A percentile compares a stretch with the other conserved stretches of the same genome.
phyloP scores from a whole-genome alignment of 2,329 filamentous ascomycete species.

The Tolypocladium sp. region DNA sequence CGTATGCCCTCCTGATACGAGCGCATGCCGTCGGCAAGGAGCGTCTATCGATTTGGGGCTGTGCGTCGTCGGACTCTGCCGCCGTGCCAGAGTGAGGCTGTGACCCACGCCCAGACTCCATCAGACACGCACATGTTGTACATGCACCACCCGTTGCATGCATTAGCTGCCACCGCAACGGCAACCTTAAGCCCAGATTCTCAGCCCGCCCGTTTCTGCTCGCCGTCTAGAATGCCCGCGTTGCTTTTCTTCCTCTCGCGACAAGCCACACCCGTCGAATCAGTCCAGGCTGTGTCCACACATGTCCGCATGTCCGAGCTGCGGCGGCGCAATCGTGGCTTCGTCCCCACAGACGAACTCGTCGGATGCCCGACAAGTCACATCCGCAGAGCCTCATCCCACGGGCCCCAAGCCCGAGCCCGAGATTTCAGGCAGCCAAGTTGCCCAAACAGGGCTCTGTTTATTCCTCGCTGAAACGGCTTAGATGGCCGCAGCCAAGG shows the following conservation, averaged over 20 bases:
- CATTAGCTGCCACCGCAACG: not conserved
- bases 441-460: not conserved
- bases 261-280: not conserved
- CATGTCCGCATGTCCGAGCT: not conserved
- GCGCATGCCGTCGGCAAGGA: not conserved
- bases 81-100: not conserved
- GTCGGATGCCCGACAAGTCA: not conserved
- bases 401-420: not conserved
- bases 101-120: not conserved
- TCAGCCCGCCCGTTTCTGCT: not conserved
- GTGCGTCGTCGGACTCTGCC: not conserved
- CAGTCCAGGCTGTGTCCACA: not conserved
- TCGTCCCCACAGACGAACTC: not conserved
- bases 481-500: not conserved
- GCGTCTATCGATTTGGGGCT: not conserved
- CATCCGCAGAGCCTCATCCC: not conserved
- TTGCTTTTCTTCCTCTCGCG: not conserved
- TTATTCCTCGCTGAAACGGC: not conserved
- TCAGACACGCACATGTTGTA: not conserved
- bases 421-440: not conserved
- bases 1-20: not conserved
- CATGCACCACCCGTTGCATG: not conserved
- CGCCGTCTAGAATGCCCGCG: not conserved
- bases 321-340: not conserved
- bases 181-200: not conserved